Base-by-base conservation (phyloP, 176 grass and related monocot species). In the Hsuehochloa calcarea region DNA sequence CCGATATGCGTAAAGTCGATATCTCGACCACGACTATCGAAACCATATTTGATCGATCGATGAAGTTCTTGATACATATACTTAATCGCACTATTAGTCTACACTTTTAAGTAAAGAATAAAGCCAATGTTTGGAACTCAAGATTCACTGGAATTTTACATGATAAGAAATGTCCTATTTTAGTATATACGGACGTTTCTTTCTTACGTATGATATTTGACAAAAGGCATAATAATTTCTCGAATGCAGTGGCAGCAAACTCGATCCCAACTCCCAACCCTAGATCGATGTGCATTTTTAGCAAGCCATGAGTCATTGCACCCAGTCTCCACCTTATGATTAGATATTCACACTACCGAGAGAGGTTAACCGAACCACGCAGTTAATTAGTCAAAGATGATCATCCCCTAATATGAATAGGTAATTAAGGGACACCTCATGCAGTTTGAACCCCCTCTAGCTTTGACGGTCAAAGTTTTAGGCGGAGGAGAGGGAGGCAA, bases 401-500 rank as follows among this genome's bases (percentile, higher is more conserved):
- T 63, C 45, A 12, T 4, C 72, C 23, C 39, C 20, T 72, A 65
- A 66, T 68, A 47, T 34, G 44, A 70, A 7, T 13, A 62, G 86
- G 75, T 67, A 69, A 69, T 5, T 38, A 34, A 64, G 43, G 79
- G 74, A 73, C 74, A 64, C 46, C 29, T 17, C 47, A 25, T 16
- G 35, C 58, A 11, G 84, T 90, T 81, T 88, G 70, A 72, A 83
- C 44, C 65, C 66, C 34, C 17, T 44, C 38, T 41, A 81, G 41
- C 60, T 88, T 92, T 92, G 90, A 92, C 92, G 87, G 92, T 94
- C 92, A 94, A 94, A 94, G 85, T 88, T 90, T 83, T 82, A 87
- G 80, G 84, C 84, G 37, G 74, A 63, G 40, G 22, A 20, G 5
- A 47, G 60, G 71, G 80, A 84, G 79, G 87, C 90, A 85, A 88